Evolutionary conservation across 1,284 basidiomycete genomes (phyloP), one percentile per base, ranked within the genome.

Genomic region (Fomitopsis schrenkii): DNA sequence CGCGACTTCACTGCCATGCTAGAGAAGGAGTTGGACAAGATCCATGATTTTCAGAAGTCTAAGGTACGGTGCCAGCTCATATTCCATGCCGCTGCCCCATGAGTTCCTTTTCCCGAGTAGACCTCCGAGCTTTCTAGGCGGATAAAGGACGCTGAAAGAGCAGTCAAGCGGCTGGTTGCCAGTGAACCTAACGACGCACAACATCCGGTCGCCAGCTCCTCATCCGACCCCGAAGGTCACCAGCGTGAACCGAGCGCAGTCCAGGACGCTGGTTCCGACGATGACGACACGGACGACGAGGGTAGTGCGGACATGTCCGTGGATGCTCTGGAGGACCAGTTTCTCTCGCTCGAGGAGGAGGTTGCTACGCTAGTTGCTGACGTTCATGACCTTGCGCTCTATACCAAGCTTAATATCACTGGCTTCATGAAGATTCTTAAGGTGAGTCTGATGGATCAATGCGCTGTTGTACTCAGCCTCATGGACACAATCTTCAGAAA

Each of bases 361-460:
- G 93, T 99, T 30, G 96, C 97, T 0, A 92, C 88, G 53, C 86
- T 99, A 59, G 97, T 99, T 30, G 97, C 97, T 2, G 97, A 99
- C 71, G 97, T 99, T 8, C 97, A 99, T 73, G 97, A 99, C 76
- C 83, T 99, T 33, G 96, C 97, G 12, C 79, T 97, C 59, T 97
- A 95, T 75, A 92, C 93, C 5, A 98, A 98, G 76, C 84, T 98
- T 66, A 98, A 98, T 75, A 95, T 94, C 73, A 97, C 97, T 0
- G 97, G 97, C 9, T 99, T 99, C 77, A 93, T 98, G 83, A 99
- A 99, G 80, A 99, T 99, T 66, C 83, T 98, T 66, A 99, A 99
- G 84, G 90, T 88, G 57, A 15, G 59, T 54, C 15, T 3, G 14
- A 40, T 3, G 12, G 6, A 6, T n/a, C 55, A 50, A n/a, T 46